A percentile compares a stretch with the other conserved stretches of the same genome.
phyloP scores from a whole-genome alignment of 768 basidiomycete species.

The Leccinum variicolor region DNA sequence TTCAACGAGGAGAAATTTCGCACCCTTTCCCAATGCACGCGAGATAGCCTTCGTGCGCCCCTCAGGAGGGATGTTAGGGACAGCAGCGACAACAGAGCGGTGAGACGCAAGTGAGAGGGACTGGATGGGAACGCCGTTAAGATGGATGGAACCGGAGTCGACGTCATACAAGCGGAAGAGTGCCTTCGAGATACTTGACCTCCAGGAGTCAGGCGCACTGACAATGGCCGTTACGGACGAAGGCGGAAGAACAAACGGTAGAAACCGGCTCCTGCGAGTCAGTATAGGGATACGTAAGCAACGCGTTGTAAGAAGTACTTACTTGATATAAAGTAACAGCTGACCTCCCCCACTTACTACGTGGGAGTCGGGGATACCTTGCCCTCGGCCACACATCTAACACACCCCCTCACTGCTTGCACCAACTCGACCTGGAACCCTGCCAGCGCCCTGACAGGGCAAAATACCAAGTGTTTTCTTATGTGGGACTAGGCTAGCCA shows the following conservation, averaged over 20 bases:
- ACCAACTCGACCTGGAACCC: too few relatives aligned
- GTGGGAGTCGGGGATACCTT: too few relatives aligned
- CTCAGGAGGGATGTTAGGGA: constrained; percentile 69
- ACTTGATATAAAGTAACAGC: too few relatives aligned
- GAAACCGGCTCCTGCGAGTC: constrained; percentile 54
- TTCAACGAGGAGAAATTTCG: constrained; percentile 26
- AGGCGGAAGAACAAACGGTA: constrained; percentile 82
- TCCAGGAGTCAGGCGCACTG: constrained; percentile 78
- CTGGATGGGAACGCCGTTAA: constrained; percentile 86
- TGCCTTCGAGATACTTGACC: constrained; percentile 81
- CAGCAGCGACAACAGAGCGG: constrained; percentile 80
- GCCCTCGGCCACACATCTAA: too few relatives aligned
- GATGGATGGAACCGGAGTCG: constrained; percentile 70
- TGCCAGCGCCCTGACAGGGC: too few relatives aligned
- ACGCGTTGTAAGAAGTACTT: too few relatives aligned
- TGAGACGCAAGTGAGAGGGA: constrained; percentile 81
- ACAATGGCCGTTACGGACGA: constrained; percentile 89
- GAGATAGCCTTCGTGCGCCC: constrained; percentile 23
- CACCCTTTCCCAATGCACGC: constrained; percentile 21
- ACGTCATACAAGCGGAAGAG: constrained; percentile 94
- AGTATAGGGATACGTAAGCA: constrained; percentile 63
- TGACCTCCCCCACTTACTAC: constrained; percentile 21
- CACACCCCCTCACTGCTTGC: too few relatives aligned
- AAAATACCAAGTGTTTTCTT: too few relatives aligned
- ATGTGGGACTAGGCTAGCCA: too few relatives aligned